Conservation (phyloP, 2,329 filamentous ascomycete species). For the Sarocladiaceae sp. region DNA sequence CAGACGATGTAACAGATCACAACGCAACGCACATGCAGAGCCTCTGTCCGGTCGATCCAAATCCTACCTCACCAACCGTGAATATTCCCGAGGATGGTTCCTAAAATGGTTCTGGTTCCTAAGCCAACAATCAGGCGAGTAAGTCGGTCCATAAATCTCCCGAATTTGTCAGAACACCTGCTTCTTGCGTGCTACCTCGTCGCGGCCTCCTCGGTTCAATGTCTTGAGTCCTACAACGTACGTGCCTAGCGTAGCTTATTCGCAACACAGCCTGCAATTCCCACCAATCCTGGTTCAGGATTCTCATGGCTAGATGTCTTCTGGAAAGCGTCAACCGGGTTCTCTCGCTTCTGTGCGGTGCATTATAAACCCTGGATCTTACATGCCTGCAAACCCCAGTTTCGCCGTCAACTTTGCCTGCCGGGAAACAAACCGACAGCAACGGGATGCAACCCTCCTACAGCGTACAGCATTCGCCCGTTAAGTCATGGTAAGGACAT, state of each 20-base stretch:
- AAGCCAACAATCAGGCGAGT: neutral
- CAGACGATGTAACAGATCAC: neutral
- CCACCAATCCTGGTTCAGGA: neutral
- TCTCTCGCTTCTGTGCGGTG: neutral
- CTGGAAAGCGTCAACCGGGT: neutral
- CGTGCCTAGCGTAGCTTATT: neutral
- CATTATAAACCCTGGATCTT: neutral
- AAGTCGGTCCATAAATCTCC: neutral
- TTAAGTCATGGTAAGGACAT: no score
- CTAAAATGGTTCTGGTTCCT: no score
- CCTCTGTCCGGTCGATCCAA: no score
- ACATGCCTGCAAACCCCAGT: neutral
- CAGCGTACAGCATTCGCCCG: no score
- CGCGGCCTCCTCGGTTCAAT: no score
- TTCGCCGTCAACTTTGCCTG: neutral
- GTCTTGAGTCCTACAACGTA: no score
- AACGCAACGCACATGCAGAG: neutral
- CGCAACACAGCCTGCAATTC: no score
- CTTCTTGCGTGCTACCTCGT: no score
- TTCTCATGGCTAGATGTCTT: neutral
- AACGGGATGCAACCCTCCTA: neutral
- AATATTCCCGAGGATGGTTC: no score
- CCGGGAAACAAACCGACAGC: no score
- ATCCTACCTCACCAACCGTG: no score
- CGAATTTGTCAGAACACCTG: no score